Evolutionary conservation across 2,329 filamentous ascomycete species (phyloP).

Genomic region (Amauroascus niger): DNA sequence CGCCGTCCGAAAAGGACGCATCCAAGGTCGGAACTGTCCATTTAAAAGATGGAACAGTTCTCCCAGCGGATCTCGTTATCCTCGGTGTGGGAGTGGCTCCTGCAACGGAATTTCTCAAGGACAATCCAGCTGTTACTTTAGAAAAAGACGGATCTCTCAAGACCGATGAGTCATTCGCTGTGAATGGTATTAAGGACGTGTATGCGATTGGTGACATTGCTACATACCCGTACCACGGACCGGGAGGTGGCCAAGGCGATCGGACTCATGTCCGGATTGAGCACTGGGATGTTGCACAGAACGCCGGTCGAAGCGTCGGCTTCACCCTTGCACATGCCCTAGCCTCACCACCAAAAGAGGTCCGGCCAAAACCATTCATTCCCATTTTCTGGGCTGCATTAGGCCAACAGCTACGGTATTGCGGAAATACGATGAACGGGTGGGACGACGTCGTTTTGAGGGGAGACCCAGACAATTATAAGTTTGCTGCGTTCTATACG

Average conservation of each 20-base stretch:
- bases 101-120: constrained; percentile 69
- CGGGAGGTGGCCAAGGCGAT: constrained; percentile 53
- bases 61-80: constrained; percentile 83
- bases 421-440: constrained; percentile 71
- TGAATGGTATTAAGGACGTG: constrained; percentile 67
- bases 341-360: constrained; percentile 22
- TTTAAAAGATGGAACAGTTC: constrained; percentile 73
- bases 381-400: constrained; percentile 96
- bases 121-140: constrained; percentile 59
- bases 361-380: constrained; percentile 63
- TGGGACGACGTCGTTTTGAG: constrained; percentile 79
- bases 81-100: constrained; percentile 83
- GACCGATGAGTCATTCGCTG: constrained; percentile 69
- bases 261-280: constrained; percentile 73
- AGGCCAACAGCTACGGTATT: constrained; percentile 82
- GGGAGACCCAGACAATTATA: constrained; percentile 64
- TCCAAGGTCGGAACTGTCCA: constrained; percentile 68
- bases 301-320: constrained; percentile 72
- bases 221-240: constrained; percentile 86
- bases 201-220: constrained; percentile 95
- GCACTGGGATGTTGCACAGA: constrained; percentile 98
- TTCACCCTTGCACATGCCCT: constrained; percentile 59
- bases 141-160: constrained; percentile 77
- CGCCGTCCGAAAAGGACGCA: constrained; percentile 56
- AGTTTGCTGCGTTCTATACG: constrained; percentile 83